Evolutionary conservation across 208 protist genomes (phyloP).

Genomic region (Porcisia hertigi): DNA sequence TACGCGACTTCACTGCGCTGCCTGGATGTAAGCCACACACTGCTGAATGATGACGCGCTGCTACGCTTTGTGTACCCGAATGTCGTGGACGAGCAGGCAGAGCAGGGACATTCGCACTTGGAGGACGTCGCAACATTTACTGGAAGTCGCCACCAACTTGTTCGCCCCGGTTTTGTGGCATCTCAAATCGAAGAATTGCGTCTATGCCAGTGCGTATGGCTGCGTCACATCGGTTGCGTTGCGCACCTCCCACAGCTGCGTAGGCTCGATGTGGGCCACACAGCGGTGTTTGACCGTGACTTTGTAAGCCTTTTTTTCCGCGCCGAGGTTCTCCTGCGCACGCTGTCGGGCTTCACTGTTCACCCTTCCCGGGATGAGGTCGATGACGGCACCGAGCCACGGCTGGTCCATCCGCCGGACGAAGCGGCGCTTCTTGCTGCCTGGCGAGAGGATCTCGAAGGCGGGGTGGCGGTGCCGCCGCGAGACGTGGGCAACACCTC

Average conservation of each 20-base stretch:
- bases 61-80: constrained; percentile 28
- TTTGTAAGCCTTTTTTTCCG: constrained; percentile 22
- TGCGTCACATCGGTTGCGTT: constrained; percentile 29
- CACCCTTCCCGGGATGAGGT: background rate
- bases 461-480: background rate
- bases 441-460: constrained; percentile 7
- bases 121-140: background rate
- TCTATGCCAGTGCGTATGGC: constrained; percentile 19
- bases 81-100: background rate
- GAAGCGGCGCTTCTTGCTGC: constrained; percentile 18
- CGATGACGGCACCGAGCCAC: background rate
- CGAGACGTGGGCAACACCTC: background rate
- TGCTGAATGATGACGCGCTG: constrained; percentile 23
- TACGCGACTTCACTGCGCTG: constrained; percentile 7
- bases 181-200: constrained; percentile 23
- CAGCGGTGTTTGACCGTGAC: constrained; percentile 25
- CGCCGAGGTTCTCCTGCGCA: constrained; percentile 6
- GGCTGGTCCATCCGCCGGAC: constrained; percentile 12
- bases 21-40: constrained; percentile 20
- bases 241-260: constrained; percentile 29
- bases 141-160: background rate
- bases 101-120: background rate
- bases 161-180: background rate
- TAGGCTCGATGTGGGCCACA: constrained; percentile 8
- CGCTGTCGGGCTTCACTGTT: background rate